These are phyloP conservation scores for Curvularia verruculosa DNA, from an alignment of 2,329 filamentous ascomycete genomes.

Conservation along the genomic window DNA sequence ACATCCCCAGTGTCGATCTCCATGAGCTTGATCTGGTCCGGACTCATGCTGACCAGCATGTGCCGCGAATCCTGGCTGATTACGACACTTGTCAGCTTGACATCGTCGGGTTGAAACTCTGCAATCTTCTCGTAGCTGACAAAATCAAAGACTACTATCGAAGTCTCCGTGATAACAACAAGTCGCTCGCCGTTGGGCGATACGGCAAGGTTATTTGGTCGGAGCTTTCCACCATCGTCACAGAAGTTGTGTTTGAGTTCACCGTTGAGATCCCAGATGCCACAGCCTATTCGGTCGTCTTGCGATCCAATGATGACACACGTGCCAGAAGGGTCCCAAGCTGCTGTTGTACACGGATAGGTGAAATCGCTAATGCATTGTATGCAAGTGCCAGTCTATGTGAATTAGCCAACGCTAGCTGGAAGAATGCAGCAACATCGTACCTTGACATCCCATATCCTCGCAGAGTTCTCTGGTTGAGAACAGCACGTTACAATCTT, in stretches of 20 bases:
- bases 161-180: constrained; percentile 74
- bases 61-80: constrained; percentile 82
- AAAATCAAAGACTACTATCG: constrained; percentile 83
- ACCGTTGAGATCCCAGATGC: constrained; percentile 67
- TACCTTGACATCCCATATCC: constrained; percentile 70
- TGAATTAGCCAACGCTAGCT: constrained; percentile 13
- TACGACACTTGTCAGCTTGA: constrained; percentile 76
- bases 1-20: constrained; percentile 74
- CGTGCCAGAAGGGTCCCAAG: constrained; percentile 81
- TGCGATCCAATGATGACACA: constrained; percentile 73
- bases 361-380: constrained; percentile 69
- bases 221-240: constrained; percentile 62
- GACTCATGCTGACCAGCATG: constrained; percentile 80
- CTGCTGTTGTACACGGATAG: constrained; percentile 86
- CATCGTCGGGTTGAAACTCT: constrained; percentile 71
- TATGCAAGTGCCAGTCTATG: constrained; percentile 58
- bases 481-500: constrained; percentile 84
- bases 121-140: constrained; percentile 75
- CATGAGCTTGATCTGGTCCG: constrained; percentile 78
- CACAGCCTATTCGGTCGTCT: constrained; percentile 46
- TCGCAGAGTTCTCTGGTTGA: constrained; percentile 67
- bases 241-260: constrained; percentile 66
- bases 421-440: constrained; percentile 1
- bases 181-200: constrained; percentile 80
- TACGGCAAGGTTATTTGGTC: constrained; percentile 84